These are phyloP conservation scores for Hypoxylon perforatum DNA, from an alignment of 495 filamentous ascomycete genomes.

Conservation along the genomic window DNA sequence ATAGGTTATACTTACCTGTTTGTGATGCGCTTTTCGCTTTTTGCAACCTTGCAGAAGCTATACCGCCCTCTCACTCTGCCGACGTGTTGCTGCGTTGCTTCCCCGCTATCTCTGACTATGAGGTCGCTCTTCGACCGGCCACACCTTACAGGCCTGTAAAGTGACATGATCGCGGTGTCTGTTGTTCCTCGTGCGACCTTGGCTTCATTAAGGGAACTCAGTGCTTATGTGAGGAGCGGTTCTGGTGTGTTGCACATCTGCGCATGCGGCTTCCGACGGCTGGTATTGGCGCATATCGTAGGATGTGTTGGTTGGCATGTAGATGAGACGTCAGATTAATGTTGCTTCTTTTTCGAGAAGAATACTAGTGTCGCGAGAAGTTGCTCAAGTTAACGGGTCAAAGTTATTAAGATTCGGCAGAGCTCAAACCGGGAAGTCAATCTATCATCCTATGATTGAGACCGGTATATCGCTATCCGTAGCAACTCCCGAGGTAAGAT, in stretches of 20 bases:
- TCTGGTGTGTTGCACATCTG: slow-evolving; percentile 4
- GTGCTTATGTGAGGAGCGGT: background rate
- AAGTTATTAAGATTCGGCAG: background rate
- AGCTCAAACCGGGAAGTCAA: background rate
- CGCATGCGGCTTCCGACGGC: background rate
- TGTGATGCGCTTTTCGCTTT: slow-evolving; percentile 9
- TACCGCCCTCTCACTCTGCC: slow-evolving; percentile 18
- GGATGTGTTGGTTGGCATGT: background rate
- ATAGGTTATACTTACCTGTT: slow-evolving; percentile 3
- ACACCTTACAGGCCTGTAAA: slow-evolving; percentile 1
- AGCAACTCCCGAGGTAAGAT: background rate
- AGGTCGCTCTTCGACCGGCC: background rate
- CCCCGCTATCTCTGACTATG: background rate
- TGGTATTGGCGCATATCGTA: background rate
- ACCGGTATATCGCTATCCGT: background rate
- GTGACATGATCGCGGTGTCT: slow-evolving; percentile 3
- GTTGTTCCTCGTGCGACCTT: slow-evolving; percentile 7
- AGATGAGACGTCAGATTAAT: too few relatives aligned
- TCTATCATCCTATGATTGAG: background rate
- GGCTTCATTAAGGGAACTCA: slow-evolving; percentile 5
- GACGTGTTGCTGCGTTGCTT: background rate
- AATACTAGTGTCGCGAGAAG: too few relatives aligned
- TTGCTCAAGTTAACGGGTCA: too few relatives aligned
- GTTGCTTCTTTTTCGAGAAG: too few relatives aligned
- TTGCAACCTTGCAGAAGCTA: slow-evolving; percentile 6